A percentile compares a stretch with the other conserved stretches of the same genome.
Evolutionary conservation across 2,329 filamentous ascomycete genomes (phyloP).

Genomic region (Graphilbum fragrans): DNA sequence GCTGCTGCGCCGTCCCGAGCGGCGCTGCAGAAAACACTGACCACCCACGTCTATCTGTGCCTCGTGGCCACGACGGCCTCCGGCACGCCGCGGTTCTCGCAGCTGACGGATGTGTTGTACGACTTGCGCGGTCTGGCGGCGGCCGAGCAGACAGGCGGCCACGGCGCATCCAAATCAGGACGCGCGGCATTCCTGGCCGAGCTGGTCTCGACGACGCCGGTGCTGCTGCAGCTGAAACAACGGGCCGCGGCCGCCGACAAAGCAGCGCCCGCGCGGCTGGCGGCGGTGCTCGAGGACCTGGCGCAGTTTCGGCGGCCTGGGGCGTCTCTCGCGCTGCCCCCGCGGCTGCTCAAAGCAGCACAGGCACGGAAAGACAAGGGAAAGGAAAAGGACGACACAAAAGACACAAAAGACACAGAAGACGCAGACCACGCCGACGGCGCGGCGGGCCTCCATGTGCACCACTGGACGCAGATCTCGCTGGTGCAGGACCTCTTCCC

Average conservation of each 20-base stretch:
- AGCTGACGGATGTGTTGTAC: constrained; percentile 75
- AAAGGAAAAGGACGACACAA: constrained; percentile 44
- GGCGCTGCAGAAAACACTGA: constrained; percentile 51
- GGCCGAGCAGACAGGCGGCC: constrained; percentile 41
- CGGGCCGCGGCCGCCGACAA: constrained; percentile 33
- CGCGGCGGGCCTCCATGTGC: constrained; percentile 50
- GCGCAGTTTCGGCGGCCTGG: constrained; percentile 47
- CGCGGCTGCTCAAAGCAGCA: constrained; percentile 11
- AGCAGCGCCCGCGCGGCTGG: constrained; percentile 40
- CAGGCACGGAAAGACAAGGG: constrained; percentile 43
- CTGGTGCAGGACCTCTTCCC: constrained; percentile 94
- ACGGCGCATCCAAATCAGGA: constrained; percentile 43
- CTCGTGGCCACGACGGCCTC: constrained; percentile 58
- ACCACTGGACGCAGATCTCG: constrained; percentile 72
- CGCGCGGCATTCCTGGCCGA: constrained; percentile 55
- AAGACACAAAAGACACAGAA: constrained; percentile 6
- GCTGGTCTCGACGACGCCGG: constrained; percentile 66
- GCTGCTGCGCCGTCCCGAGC: neutral
- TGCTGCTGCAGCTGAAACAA: constrained; percentile 52
- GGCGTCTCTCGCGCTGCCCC: constrained; percentile 28
- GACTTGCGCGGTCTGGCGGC: constrained; percentile 62
- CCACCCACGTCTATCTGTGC: constrained; percentile 58
- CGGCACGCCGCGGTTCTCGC: constrained; percentile 55
- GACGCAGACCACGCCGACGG: constrained; percentile 20
- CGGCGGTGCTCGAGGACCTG: constrained; percentile 48